Evolutionary conservation across 352 stramenopile genomes (phyloP).

Genomic region (Globisporangium acanthophoron): DNA sequence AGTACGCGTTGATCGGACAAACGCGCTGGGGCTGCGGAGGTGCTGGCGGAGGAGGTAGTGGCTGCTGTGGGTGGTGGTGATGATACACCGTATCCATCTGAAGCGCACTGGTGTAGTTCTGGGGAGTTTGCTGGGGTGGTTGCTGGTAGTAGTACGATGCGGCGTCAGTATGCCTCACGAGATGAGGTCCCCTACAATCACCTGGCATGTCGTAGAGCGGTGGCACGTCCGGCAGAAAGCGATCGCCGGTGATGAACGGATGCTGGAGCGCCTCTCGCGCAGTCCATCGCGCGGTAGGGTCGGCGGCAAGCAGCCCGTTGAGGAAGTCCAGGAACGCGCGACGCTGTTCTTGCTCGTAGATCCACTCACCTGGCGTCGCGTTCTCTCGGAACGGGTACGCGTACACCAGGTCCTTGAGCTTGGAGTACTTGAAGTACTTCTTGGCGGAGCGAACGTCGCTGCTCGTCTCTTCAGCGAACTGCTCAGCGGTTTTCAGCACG

Average conservation of each 20-base stretch:
- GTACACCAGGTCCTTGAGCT: constrained; percentile 33
- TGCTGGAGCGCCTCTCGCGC: constrained; percentile 32
- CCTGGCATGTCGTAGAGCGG: neutral
- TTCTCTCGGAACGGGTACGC: constrained; percentile 30
- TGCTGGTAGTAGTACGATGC: neutral
- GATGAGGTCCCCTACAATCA: neutral
- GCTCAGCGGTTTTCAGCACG: constrained; percentile 29
- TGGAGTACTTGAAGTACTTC: constrained; percentile 52
- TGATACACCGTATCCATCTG: neutral
- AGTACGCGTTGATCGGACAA: constrained; percentile 11
- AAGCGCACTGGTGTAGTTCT: neutral
- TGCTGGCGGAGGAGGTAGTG: neutral
- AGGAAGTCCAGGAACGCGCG: constrained; percentile 40
- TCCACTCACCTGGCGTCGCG: constrained; percentile 10
- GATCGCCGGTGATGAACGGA: constrained; percentile 38
- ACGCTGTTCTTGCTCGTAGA: constrained; percentile 15
- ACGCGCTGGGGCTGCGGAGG: constrained; percentile 6
- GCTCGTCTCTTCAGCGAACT: constrained; percentile 30
- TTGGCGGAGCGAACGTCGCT: constrained; percentile 29
- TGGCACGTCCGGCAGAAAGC: constrained; percentile 10
- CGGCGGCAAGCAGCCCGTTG: constrained; percentile 19
- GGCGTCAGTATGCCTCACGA: neutral
- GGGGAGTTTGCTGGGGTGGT: neutral
- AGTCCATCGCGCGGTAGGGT: constrained; percentile 32
- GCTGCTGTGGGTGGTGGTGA: neutral